A percentile compares a stretch with the other conserved stretches of the same genome.
Conservation (phyloP, 2,329 filamentous ascomycete species). For the Claviceps maximensis region DNA sequence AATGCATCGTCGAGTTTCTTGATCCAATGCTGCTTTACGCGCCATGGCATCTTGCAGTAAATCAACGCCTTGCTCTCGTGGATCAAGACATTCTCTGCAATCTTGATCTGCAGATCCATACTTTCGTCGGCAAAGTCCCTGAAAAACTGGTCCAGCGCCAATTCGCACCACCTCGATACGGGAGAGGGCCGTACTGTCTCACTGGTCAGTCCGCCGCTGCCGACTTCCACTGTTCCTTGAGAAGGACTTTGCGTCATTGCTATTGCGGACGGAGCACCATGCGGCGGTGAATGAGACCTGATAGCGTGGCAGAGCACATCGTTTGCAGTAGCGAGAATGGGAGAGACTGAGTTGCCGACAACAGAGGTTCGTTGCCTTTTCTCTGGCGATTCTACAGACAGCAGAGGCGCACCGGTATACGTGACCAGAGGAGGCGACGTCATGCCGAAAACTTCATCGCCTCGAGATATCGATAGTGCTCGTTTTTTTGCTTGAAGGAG, state of each 20-base stretch:
- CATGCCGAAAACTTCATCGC: constrained; percentile 10
- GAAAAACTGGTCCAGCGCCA: constrained; percentile 46
- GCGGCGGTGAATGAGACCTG: constrained; percentile 1
- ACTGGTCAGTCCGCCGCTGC: background rate
- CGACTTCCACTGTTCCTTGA: background rate
- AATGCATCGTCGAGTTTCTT: constrained; percentile 31
- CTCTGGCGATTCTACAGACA: constrained; percentile 17
- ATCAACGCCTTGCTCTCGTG: constrained; percentile 48
- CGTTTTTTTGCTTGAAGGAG: constrained; percentile 31
- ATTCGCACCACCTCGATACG: constrained; percentile 39
- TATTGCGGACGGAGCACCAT: background rate
- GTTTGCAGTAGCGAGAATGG: background rate
- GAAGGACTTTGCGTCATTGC: background rate
- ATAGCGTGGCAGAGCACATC: background rate
- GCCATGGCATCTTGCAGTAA: constrained; percentile 46
- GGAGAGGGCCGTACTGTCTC: constrained; percentile 22
- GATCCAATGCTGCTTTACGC: constrained; percentile 43
- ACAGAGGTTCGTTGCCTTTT: constrained; percentile 22
- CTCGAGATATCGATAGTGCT: constrained; percentile 14
- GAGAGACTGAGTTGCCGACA: constrained; percentile 8
- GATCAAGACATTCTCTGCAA: constrained; percentile 44
- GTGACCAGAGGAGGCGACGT: constrained; percentile 10
- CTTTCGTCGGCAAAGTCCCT: constrained; percentile 44
- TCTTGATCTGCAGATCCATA: constrained; percentile 44
- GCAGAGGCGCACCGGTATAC: constrained; percentile 20